These are phyloP conservation scores for Hymenoscyphus infarciens DNA, from an alignment of 2,329 filamentous ascomycete genomes.

Conservation along the genomic window DNA sequence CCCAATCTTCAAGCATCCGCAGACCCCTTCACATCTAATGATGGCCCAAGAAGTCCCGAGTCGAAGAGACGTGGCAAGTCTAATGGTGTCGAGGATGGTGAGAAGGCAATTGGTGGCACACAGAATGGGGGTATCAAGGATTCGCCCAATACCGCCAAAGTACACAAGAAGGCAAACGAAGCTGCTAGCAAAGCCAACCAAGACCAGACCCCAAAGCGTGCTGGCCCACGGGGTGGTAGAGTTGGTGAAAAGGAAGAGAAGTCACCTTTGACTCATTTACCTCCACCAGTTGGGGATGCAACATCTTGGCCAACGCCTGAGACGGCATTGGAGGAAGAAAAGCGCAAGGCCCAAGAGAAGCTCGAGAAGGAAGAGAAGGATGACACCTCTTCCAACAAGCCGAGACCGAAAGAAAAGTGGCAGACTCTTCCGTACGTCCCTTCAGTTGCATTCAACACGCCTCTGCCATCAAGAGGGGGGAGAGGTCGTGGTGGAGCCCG, in stretches of 20 bases:
- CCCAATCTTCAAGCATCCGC: conserved; percentile 16
- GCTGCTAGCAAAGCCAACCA: conserved; percentile 31
- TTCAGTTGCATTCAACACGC: conserved; percentile 82
- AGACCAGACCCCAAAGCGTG: conserved; percentile 30
- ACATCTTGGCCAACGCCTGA: conserved; percentile 89
- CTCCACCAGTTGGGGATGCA: conserved; percentile 72
- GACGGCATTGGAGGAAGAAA: conserved; percentile 69
- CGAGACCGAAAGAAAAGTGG: conserved; percentile 77
- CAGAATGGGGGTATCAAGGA: conserved; percentile 35
- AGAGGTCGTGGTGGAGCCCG: conserved; percentile 43
- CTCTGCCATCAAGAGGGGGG: conserved; percentile 61
- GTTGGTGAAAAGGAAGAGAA: conserved; percentile 35
- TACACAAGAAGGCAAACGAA: conserved; percentile 42
- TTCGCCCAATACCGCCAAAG: conserved; percentile 35
- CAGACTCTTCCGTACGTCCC: conserved; percentile 78
- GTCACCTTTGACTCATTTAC: conserved; percentile 35
- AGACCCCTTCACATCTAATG: conserved; percentile 25
- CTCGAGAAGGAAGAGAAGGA: conserved; percentile 61
- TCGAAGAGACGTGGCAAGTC: conserved; percentile 40
- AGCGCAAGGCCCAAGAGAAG: conserved; percentile 68
- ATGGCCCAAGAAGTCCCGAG: conserved; percentile 33
- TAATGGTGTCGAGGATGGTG: conserved; percentile 37
- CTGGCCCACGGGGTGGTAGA: conserved; percentile 32
- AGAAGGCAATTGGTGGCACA: conserved; percentile 33
- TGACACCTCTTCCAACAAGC: conserved; percentile 50